Base-by-base conservation (phyloP, 2,329 filamentous ascomycete genomes). In the Fusarium piperis region DNA sequence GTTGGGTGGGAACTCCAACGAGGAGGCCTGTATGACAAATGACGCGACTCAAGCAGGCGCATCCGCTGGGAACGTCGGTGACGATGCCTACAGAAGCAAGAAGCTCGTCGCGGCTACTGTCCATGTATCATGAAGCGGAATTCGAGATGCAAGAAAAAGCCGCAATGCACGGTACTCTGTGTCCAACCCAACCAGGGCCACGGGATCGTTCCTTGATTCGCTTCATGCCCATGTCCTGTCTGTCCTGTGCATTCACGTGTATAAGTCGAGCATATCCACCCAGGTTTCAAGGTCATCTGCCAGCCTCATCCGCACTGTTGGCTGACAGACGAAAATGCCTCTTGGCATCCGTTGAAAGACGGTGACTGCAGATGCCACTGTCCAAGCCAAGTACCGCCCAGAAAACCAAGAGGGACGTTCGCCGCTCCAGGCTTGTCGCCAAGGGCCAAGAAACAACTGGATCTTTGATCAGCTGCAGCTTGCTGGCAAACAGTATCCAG, bases 271-370 rank as follows among this genome's bases (percentile, higher is more conserved):
- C 59, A 58, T 58, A 46, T 53, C 32, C 20, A 23, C 44, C 52
- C 56, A 52, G 59, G 26, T 41, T 48, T 39, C 33, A 23, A 55
- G 59, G 59, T 70, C 65, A 64, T 59, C 65, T 70, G 59, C 56
- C 53, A 51, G 48, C 48, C 26, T 44, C 39, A 44, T 44, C 39
- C 13, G 20, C 20, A 8, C 39, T 51, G 52, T 18, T 53, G 18
- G 36, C 30, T 33, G 53, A 39, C 44, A 3, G 46, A n/a, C 41
- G 28, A 46, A 18, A 52, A 53, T 39, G 28, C 15, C 35, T 39
- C 13, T 39, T 32, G 44, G 44, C 44, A 30, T 28, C n/a, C n/a
- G n/a, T n/a, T 28, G 41, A 48, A 36, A 39, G 44, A 48, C 23
- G 44, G 44, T 46, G 15, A 46, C 44, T 48, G 26, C 26, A 48